These are phyloP conservation scores for Yamadazyma friedrichii DNA, from an alignment of 1,139 yeast genomes.

Conservation along the genomic window DNA sequence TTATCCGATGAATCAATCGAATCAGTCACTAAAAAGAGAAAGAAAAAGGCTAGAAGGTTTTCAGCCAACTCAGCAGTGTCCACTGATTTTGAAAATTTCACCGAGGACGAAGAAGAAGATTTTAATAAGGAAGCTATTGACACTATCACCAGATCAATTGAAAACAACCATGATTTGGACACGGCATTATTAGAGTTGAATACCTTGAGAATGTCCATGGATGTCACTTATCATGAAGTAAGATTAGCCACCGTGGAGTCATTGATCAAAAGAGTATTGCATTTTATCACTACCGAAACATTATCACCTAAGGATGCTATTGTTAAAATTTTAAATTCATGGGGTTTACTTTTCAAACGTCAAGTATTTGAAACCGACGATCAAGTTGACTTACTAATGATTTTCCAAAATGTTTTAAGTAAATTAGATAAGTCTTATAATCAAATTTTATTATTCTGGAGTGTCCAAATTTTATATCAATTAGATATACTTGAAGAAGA, in stretches of 20 bases:
- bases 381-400: slow-evolving; percentile 67
- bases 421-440: slow-evolving; percentile 27
- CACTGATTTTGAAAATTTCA: slow-evolving; percentile 35
- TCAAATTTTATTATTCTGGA: slow-evolving; percentile 59
- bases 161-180: slow-evolving; percentile 87
- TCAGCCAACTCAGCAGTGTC: slow-evolving; percentile 40
- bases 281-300: slow-evolving; percentile 74
- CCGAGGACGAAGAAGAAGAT: slow-evolving; percentile 60
- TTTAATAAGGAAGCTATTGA: slow-evolving; percentile 87
- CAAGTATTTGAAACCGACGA: slow-evolving; percentile 82
- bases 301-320: slow-evolving; percentile 74
- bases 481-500: slow-evolving; percentile 82
- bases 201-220: slow-evolving; percentile 95
- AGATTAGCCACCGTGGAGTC: slow-evolving; percentile 79
- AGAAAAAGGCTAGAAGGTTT: slow-evolving; percentile 30
- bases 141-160: slow-evolving; percentile 89
- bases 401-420: slow-evolving; percentile 52
- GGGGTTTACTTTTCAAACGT: slow-evolving; percentile 78
- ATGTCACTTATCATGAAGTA: slow-evolving; percentile 91
- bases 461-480: slow-evolving; percentile 72
- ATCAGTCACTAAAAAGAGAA: slow-evolving; percentile 44
- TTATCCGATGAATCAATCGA: slow-evolving; percentile 81
- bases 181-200: slow-evolving; percentile 90
- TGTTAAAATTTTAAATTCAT: slow-evolving; percentile 66
- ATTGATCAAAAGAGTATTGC: slow-evolving; percentile 62